Evolutionary conservation across 1,284 basidiomycete species (phyloP), one percentile per base, ranked within the genome.

Genomic region (Pholiota adiposa): DNA sequence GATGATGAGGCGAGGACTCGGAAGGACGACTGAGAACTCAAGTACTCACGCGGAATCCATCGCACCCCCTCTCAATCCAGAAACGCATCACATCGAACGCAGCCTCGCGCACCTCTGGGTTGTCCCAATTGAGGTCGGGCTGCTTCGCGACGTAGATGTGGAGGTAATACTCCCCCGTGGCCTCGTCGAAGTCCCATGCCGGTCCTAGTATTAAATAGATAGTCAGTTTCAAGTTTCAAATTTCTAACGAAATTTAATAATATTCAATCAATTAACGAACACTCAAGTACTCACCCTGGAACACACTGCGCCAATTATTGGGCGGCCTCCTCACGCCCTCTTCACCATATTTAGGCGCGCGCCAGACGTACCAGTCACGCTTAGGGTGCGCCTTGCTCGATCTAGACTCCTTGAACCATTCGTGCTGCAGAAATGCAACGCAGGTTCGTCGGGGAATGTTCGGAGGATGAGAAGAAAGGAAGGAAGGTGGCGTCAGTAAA

Each of bases 51-150:
- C 88, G 77, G 73, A 93, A 94, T 1, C 91, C 92, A 61, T 90
- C 86, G 60, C 88, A 87, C 4, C 91, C 90, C 60, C 85, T 78
- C 59, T 88, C 82, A 23, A 88, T 80, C 91, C 90, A 94, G 73
- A 91, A 93, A 33, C 75, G 72, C 82, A 93, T 88, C 38, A 87
- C 74, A 43, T 86, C 83, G 75, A 81, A 84, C 23, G 92, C 83
- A 2, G 87, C 88, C 40, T 82, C 76, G 25, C 86, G 76, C 11
- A 90, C 84, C 36, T 82, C 80, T 0, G 81, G 79, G 69, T 90
- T 87, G 44, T 89, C 85, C 90, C 90, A 93, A 72, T 94, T 92
- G 33, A 92, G 74, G 71, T 93, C 92, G 0, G 91, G 92, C 74
- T 93, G 92, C 63, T 88, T 83, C 11, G 77, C 69, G 63, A 86